Base-by-base conservation (phyloP, 805 yeast species). In the baker's yeast (Saccharomyces cerevisiae) region DNA sequence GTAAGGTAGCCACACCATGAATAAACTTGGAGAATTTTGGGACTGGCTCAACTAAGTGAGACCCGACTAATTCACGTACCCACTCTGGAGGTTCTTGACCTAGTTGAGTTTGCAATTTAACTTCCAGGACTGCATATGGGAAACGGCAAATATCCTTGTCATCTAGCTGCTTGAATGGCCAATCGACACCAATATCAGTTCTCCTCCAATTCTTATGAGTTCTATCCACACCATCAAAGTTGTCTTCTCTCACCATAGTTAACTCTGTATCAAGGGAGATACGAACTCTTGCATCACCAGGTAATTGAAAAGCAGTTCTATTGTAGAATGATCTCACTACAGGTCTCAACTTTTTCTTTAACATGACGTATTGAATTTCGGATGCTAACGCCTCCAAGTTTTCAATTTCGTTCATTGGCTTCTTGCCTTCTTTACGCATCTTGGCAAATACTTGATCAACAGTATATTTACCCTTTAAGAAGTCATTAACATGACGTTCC, bases 81-180 rank as follows among this genome's bases (percentile, higher is more conserved):
- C 99, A 94, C 57, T 80, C 84, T 9, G 99, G 99, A 29, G 99
- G 99, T 71, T 94, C 99, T 73, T 94, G 99, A 53, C 99, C 99
- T 73, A 94, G 67, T 76, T 94, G 98, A 3, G 99, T 94, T 73
- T 94, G 99, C 59, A 94, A 79, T 73, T 94, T 94, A 56, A 94
- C 99, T 75, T 94, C 99, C 62, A 94, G 77, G 46, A 94, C 97
- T 1, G 99, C 99, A 70, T 94, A 94, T 3, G 99, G 99, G 74
- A 94, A 94, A 64, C 97, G 79, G 67, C 92, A 92, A 51, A 88
- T 82, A 67, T 94, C 99, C 57, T 79, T 77, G 46, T 87, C 92
- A 3, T 91, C 82, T 53, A 94, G 77, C 71, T 92, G 96, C 53
- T 76, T 72, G 71, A 94, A 94, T 47, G 99, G 99, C 82, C 83